phyloP scores from a whole-genome alignment of 2,329 filamentous ascomycete genomes.

The Aureobasidium sp. region DNA sequence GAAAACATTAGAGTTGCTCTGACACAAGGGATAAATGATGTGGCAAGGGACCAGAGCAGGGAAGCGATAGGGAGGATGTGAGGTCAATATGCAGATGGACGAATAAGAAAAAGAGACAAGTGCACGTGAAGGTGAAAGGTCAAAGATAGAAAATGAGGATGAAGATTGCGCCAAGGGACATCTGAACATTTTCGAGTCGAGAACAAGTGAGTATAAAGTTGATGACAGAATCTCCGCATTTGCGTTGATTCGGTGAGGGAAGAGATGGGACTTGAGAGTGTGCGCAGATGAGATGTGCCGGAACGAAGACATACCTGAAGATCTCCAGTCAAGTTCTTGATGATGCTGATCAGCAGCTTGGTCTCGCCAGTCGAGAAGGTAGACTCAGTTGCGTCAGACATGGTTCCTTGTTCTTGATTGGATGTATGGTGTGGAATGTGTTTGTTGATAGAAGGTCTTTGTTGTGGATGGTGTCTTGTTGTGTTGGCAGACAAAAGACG shows the following conservation, averaged over 20 bases:
- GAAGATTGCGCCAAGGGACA: neutral
- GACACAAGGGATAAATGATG: neutral
- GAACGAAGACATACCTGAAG: conserved; percentile 18
- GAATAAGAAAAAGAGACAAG: too few species aligned
- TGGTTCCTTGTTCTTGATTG: neutral
- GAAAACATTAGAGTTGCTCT: neutral
- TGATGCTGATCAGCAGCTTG: conserved; percentile 22
- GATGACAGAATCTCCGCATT: neutral
- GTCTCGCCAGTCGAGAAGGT: conserved; percentile 21
- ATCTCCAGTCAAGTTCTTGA: conserved; percentile 23
- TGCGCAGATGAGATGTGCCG: neutral
- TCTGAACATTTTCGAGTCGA: neutral
- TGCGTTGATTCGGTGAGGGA: neutral
- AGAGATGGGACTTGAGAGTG: neutral
- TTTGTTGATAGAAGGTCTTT: neutral
- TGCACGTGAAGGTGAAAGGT: neutral
- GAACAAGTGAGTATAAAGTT: neutral
- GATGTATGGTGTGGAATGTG: neutral
- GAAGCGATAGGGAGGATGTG: neutral
- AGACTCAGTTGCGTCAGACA: conserved; percentile 8
- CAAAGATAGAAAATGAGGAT: neutral
- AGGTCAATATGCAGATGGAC: neutral
- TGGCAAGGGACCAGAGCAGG: neutral
- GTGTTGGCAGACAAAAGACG: neutral
- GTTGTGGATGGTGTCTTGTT: neutral